Base-by-base conservation (phyloP, 257 asterid species). In the Solanum sejunctum region DNA sequence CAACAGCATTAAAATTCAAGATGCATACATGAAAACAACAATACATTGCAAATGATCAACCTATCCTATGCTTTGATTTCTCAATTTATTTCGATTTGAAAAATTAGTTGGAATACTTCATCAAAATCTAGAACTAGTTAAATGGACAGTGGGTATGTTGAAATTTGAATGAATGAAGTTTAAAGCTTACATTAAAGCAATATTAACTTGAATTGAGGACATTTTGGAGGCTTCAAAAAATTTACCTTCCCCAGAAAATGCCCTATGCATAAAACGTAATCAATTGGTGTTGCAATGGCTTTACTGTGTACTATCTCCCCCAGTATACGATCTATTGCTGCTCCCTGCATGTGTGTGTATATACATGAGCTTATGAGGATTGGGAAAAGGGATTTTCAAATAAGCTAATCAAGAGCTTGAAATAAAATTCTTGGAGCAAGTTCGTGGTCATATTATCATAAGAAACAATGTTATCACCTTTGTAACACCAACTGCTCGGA, bases 401-500 rank as follows among this genome's bases (percentile, higher is more conserved):
- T 36, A 10, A 69, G 18, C 78, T 69, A 69, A 69, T 69, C 52
- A 69, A 69, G 52, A 1, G 9, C 78, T 39, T 2, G 43, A 84
- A 84, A 70, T 39, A 49, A 23, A 66, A 61, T 71, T 63, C 15
- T 32, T 54, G 43, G 26, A 23, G 36, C 12, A 13, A 82, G 16
- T 57, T 45, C 39, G 23, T 60, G 18, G 45, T 20, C 45, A 84
- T 26, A 47, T 58, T 60, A 56, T 12, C 3, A 54, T 11, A 67
- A 10, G 51, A 78, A 86, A 47, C 64, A 56, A 77, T 81, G 56
- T 75, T 61, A 79, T 79, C 87, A 94, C 99, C 98, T 96, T 96
- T 55, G 98, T 95, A 84, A 96, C 98, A 43, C 99, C 99, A 77
- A 95, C 97, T 21, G 98, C 95, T 88, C 98, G 95, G 69, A 95